Evolutionary conservation across 768 basidiomycete genomes (phyloP).

Genomic region (Antrodiella citrinella): DNA sequence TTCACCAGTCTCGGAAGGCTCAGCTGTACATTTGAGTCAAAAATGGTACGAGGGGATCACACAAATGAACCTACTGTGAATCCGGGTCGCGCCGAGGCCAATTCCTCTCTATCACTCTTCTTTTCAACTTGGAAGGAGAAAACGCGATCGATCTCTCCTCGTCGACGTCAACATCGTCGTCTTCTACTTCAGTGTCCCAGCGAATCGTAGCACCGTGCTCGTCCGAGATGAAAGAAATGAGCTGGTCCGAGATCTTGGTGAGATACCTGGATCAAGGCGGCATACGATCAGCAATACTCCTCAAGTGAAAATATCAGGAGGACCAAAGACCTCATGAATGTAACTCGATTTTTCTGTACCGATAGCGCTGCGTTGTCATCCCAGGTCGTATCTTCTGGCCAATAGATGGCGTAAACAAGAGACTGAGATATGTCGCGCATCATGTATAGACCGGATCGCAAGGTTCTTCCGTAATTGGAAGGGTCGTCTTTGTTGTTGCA

Average conservation of each 20-base stretch:
- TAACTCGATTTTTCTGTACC: conserved; percentile 43
- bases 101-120: conserved; percentile 49
- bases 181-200: conserved; percentile 29
- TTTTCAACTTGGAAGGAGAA: conserved; percentile 48
- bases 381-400: conserved; percentile 59
- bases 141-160: conserved; percentile 36
- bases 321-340: conserved; percentile 47
- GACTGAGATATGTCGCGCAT: background rate
- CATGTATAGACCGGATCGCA: conserved; percentile 38
- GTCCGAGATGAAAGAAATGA: conserved; percentile 41
- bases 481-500: too few species aligned
- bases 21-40: too few species aligned
- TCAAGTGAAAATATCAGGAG: background rate
- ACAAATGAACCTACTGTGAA: conserved; percentile 34
- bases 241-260: conserved; percentile 50
- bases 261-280: conserved; percentile 37
- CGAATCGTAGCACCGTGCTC: conserved; percentile 38
- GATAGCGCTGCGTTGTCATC: conserved; percentile 36
- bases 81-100: conserved; percentile 33
- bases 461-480: too few species aligned
- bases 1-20: too few species aligned
- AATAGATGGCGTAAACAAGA: conserved; percentile 43
- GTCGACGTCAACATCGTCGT: conserved; percentile 14
- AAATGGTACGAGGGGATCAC: background rate
- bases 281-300: background rate